Evolutionary conservation across 441 rosid genomes (phyloP).

Genomic region (Populus tomentosa): DNA sequence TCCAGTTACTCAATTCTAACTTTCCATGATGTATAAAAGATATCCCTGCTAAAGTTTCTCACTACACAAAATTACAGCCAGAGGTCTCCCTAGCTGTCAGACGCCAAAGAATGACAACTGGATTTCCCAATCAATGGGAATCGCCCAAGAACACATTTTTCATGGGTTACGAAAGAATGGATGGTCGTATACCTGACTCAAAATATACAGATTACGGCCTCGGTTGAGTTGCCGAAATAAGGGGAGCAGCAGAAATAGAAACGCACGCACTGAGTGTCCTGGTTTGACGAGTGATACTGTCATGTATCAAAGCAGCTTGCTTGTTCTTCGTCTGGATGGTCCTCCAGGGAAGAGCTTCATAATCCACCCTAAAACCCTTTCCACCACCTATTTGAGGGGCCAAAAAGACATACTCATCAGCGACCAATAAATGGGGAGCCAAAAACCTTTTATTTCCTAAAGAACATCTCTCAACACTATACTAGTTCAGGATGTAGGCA

Average conservation of each 20-base stretch:
- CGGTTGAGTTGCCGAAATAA: constrained; percentile 17
- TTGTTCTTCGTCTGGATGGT: constrained; percentile 77
- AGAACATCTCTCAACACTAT: neutral
- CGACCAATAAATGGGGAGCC: neutral
- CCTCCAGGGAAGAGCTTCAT: constrained; percentile 98
- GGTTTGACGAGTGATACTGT: neutral
- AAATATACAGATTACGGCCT: constrained; percentile 42
- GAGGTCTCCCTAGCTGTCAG: constrained; percentile 22
- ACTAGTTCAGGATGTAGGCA: neutral
- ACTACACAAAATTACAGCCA: constrained; percentile 1
- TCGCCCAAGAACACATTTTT: constrained; percentile 18
- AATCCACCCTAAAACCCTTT: constrained; percentile 97
- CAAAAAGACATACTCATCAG: neutral
- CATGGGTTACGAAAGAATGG: constrained; percentile 38
- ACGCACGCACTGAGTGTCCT: neutral
- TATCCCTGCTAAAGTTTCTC: constrained; percentile 13
- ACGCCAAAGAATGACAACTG: constrained; percentile 18
- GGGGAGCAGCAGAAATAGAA: constrained; percentile 2
- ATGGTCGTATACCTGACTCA: constrained; percentile 24
- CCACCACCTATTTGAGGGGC: constrained; percentile 61
- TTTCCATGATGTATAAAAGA: constrained; percentile 1
- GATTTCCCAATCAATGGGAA: neutral
- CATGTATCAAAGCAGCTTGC: constrained; percentile 62
- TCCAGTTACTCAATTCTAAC: neutral
- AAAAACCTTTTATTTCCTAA: neutral